Base-by-base conservation (phyloP, 2,329 filamentous ascomycete species). In the Seiridium cupressi region DNA sequence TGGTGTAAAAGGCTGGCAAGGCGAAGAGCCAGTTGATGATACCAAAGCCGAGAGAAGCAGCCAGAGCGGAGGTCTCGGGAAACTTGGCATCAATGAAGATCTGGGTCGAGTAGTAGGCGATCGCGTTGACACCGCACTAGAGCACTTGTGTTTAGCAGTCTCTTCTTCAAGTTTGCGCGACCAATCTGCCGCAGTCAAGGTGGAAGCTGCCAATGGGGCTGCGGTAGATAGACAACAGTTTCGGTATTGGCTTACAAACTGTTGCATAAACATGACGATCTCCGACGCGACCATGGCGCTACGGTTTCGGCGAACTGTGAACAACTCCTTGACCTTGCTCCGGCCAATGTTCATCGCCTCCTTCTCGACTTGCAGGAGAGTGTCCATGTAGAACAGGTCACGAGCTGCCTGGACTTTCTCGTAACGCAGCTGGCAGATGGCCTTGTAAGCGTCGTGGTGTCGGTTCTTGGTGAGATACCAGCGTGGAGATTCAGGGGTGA, bases 251-350 rank as follows among this genome's bases (percentile, higher is more conserved):
- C 18, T 26, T 26, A 26, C 18, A 48, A 74, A 80, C 44, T 61
- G 86, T 66, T 89, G 86, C 81, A 87, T 83, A 63, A 88, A 88
- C 86, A 89, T 89, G 61, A 88, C 84, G 47, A 88, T 81, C 66
- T 86, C 78, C 1, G 83, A 85, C 1, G 84, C 86, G 13, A 86
- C 65, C 74, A 85, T 79, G 2, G 84, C 86, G 58, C 86, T 83
- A 18, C 86, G 81, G 68, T 88, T 89, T 51, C 87, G 82, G 11
- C 84, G 83, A 26, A 89, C 77, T 0, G 80, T 84, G 55, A 88
- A 77, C 34, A 89, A 70, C 66, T 89, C 85, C 64, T 81, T 76
- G 61, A 88, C 60, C 60, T 81, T 80, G 63, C 74, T 81, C 59
- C 78, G 73, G 11, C 82, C 78, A 4, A 81, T 74, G 1, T 77